phyloP scores from a whole-genome alignment of 495 filamentous ascomycete genomes.

The Amphirosellinia nigrospora region DNA sequence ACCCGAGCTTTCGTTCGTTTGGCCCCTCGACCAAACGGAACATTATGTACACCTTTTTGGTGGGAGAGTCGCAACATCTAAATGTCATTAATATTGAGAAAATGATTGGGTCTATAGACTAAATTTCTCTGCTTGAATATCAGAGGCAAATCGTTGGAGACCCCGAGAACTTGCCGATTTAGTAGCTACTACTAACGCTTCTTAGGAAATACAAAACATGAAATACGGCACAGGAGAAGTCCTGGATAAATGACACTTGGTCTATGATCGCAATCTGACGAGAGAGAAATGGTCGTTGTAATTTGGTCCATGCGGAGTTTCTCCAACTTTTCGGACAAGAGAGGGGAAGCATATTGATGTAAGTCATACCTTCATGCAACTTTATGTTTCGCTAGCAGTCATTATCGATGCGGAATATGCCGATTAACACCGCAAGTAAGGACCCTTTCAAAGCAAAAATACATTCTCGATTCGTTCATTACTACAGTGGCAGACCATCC shows the following conservation, averaged over 20 bases:
- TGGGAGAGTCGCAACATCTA: not conserved
- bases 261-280: not conserved
- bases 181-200: not conserved
- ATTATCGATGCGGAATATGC: not conserved
- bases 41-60: not conserved
- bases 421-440: not conserved
- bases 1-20: not conserved
- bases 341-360: not conserved
- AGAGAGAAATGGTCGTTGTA: not conserved
- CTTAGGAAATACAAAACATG: conserved; percentile 5
- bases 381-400: not conserved
- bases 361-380: not conserved
- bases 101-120: not conserved
- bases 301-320: conserved; percentile 7
- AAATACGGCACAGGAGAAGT: conserved; percentile 8
- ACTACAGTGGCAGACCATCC: not conserved
- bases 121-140: not conserved
- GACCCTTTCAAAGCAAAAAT: not conserved
- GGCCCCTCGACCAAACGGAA: not conserved
- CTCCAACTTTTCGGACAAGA: conserved; percentile 21
- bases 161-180: not conserved
- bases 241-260: not conserved
- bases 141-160: not conserved
- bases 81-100: not conserved
- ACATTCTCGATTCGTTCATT: not conserved